Base-by-base conservation (phyloP, 495 filamentous ascomycete species). In the Chaetomium fimeti region DNA sequence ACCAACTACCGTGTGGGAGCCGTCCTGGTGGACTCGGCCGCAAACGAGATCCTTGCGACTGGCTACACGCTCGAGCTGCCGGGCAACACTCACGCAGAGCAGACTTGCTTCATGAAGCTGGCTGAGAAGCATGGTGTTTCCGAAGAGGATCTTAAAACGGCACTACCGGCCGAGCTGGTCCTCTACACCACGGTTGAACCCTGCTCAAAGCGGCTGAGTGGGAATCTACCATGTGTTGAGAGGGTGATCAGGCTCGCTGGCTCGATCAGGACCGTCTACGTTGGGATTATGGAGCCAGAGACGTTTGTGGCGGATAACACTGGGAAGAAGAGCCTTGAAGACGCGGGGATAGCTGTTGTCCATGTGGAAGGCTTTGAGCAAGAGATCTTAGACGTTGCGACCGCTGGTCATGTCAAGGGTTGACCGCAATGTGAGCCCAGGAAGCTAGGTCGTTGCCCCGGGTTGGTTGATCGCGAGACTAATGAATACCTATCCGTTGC, bases 141-240 rank as follows among this genome's bases (percentile, higher is more conserved):
- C 1, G 87, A 89, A 57, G 85, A 85, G 24, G 67, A 77, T 15
- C 78, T 92, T 15, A 75, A 69, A 18, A 73, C 82, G 15, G 81
- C 83, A 0, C 79, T 94, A 0, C 85, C 87, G 0, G 62, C 72
- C 18, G 71, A 74, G 25, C 79, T 89, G 4, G 82, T 86, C 13
- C 79, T 98, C 36, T 98, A 97, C 73, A 96, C 95, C 1, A 97
- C 92, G 0, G 89, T 98, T 80, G 94, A 98, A 77, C 94, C 94
- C 1, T 98, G 94, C 75, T 89, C 84, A 47, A 83, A 89, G 66
- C 80, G 94, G 54, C 74, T 94, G 32, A 92, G 87, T 49, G 93
- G 92, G 3, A 94, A 97, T 73, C 66, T 82, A 42, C 86, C 91
- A 0, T 98, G 94, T 69, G 89, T 90, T 13, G 85, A 96, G 66